Percentiles rank a stretch among this genome's conserved stretches.
Evolutionary conservation across 768 basidiomycete genomes (phyloP).

Genomic region (Pisolithus sp.): DNA sequence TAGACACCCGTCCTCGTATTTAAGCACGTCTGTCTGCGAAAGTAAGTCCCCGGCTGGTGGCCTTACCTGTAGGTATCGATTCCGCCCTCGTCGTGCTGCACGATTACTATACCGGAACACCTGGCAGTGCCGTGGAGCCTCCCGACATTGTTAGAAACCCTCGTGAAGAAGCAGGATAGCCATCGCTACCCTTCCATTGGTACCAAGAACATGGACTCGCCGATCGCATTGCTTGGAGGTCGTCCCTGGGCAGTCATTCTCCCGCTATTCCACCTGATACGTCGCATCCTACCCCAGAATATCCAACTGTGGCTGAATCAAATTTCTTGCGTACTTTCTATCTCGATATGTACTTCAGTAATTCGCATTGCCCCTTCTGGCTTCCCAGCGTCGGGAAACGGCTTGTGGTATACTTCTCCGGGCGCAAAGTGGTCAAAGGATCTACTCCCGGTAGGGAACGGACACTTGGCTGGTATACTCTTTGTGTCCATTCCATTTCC

Average conservation of each 20-base stretch:
- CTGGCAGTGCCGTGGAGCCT: too few species aligned
- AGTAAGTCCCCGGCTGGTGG: background rate
- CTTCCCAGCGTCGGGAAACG: slow-evolving; percentile 72
- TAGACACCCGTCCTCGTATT: background rate
- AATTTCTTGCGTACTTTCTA: slow-evolving; percentile 16
- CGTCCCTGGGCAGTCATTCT: slow-evolving; percentile 13
- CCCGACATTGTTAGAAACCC: too few species aligned
- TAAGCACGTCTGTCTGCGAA: background rate
- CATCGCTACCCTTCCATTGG: background rate
- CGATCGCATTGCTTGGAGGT: slow-evolving; percentile 11
- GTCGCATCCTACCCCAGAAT: slow-evolving; percentile 12
- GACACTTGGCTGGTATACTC: slow-evolving; percentile 52
- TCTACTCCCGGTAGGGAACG: slow-evolving; percentile 69
- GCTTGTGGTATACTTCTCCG: slow-evolving; percentile 58
- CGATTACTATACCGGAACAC: background rate
- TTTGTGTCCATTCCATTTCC: background rate
- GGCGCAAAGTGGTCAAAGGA: slow-evolving; percentile 52
- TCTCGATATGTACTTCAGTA: slow-evolving; percentile 15
- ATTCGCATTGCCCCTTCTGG: slow-evolving; percentile 28
- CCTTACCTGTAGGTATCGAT: background rate
- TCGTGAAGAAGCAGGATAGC: background rate
- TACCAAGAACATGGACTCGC: slow-evolving; percentile 17
- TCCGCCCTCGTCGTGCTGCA: background rate
- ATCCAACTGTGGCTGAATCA: slow-evolving; percentile 13
- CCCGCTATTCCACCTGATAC: slow-evolving; percentile 8